A percentile compares a stretch with the other conserved stretches of the same genome.
Conservation (phyloP, 2,329 filamentous ascomycete genomes). For the Cladorrhinum sp. region DNA sequence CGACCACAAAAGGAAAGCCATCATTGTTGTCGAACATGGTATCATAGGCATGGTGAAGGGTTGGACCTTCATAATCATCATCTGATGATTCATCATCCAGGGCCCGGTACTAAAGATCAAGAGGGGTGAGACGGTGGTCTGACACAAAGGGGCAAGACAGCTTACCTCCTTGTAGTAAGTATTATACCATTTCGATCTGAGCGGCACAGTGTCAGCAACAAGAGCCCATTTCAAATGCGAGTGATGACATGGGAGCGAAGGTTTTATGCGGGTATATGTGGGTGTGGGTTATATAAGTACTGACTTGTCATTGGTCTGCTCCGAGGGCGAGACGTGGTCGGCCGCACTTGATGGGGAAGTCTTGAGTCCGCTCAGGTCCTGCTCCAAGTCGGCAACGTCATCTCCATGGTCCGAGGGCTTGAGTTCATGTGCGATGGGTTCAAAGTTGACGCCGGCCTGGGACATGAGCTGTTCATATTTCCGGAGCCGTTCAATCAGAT, state of each 20-base stretch:
- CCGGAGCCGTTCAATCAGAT: conserved; percentile 65
- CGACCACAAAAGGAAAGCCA: conserved; percentile 57
- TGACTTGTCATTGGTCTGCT: conserved; percentile 29
- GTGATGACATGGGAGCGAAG: neutral
- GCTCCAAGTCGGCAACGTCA: conserved; percentile 55
- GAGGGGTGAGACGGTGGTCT: neutral
- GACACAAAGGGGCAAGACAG: conserved; percentile 3
- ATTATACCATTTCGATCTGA: conserved; percentile 44
- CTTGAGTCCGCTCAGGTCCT: conserved; percentile 53
- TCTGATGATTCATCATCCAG: conserved; percentile 55
- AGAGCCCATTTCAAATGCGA: neutral
- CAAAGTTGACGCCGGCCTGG: conserved; percentile 66
- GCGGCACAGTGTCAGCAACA: conserved; percentile 16
- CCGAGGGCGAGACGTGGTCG: conserved; percentile 32
- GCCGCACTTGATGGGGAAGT: conserved; percentile 48
- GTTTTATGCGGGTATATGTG: conserved; percentile 23
- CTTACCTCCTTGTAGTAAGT: conserved; percentile 50
- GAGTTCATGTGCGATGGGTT: conserved; percentile 57
- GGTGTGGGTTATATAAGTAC: conserved; percentile 10
- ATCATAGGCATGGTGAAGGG: conserved; percentile 57
- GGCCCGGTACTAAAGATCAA: conserved; percentile 44
- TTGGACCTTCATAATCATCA: conserved; percentile 50
- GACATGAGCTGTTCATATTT: conserved; percentile 65
- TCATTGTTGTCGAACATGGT: conserved; percentile 55
- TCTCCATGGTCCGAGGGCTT: conserved; percentile 43